phyloP scores from a whole-genome alignment of 768 basidiomycete genomes.

The Floccularia luteovirens region DNA sequence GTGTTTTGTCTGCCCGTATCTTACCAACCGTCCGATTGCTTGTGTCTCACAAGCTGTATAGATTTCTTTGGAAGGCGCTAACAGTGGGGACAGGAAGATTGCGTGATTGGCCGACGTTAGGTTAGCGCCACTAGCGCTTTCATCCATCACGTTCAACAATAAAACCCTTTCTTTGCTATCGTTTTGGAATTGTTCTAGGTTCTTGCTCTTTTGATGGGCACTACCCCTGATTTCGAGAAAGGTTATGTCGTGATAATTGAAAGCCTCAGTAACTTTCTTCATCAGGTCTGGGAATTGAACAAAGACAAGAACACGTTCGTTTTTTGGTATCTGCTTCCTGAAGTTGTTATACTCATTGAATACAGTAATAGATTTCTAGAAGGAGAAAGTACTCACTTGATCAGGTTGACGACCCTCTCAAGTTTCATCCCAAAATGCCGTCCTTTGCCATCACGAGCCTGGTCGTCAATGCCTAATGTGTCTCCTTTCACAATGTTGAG shows the following conservation, averaged over 20 bases:
- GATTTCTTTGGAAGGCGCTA: constrained; percentile 73
- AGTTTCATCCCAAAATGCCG: constrained; percentile 81
- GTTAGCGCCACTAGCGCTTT: constrained; percentile 91
- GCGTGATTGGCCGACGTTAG: constrained; percentile 92
- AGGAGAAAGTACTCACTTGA: constrained; percentile 45
- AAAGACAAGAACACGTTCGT: constrained; percentile 85
- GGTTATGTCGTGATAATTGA: constrained; percentile 61
- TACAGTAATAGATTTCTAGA: background rate
- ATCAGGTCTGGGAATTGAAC: constrained; percentile 95
- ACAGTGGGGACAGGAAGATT: constrained; percentile 88
- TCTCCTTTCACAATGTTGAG: constrained; percentile 80
- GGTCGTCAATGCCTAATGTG: constrained; percentile 75
- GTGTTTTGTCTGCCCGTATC: constrained; percentile 76
- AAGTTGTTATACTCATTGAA: constrained; percentile 6
- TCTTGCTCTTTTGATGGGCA: constrained; percentile 71
- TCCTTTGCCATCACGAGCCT: constrained; percentile 59
- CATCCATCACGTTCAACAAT: constrained; percentile 88
- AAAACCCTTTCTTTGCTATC: constrained; percentile 72
- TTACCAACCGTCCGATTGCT: constrained; percentile 75
- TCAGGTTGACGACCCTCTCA: constrained; percentile 66
- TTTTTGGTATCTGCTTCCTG: constrained; percentile 61
- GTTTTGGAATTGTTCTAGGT: constrained; percentile 81
- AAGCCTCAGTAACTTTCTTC: constrained; percentile 83
- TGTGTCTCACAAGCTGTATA: constrained; percentile 82
- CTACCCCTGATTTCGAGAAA: constrained; percentile 80